Evolutionary conservation across 108 stramenopile genomes (phyloP).

Genomic region (Skeletonema menzelii): DNA sequence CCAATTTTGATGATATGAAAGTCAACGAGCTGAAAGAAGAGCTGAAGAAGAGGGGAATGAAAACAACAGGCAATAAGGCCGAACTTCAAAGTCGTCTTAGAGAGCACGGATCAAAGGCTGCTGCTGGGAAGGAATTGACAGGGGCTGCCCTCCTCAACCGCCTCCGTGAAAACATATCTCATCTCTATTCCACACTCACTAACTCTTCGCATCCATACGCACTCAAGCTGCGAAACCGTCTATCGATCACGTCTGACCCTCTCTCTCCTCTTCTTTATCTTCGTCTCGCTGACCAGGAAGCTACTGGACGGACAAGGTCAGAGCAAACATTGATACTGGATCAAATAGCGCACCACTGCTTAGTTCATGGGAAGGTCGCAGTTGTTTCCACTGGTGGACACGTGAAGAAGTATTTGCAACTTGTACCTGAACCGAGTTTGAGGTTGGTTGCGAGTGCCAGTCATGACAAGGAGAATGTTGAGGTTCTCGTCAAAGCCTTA

Average conservation of each 20-base stretch:
- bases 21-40: slow-evolving; percentile 9
- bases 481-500: slow-evolving; percentile 45
- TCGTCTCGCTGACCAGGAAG: slow-evolving; percentile 59
- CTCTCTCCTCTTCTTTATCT: slow-evolving; percentile 80
- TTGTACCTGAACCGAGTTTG: slow-evolving; percentile 75
- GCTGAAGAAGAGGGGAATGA: slow-evolving; percentile 17
- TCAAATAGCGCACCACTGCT: slow-evolving; percentile 69
- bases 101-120: neutral
- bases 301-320: slow-evolving; percentile 29
- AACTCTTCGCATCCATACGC: slow-evolving; percentile 40
- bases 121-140: slow-evolving; percentile 14
- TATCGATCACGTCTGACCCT: slow-evolving; percentile 72
- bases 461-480: slow-evolving; percentile 72
- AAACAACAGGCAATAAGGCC: slow-evolving; percentile 7
- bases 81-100: slow-evolving; percentile 14
- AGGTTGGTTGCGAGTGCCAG: slow-evolving; percentile 69
- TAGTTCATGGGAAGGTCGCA: slow-evolving; percentile 56
- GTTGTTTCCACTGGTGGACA: slow-evolving; percentile 71
- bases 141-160: slow-evolving; percentile 22
- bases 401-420: slow-evolving; percentile 54
- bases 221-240: slow-evolving; percentile 36
- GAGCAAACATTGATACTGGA: slow-evolving; percentile 65
- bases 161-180: slow-evolving; percentile 23
- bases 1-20: slow-evolving; percentile 8
- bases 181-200: slow-evolving; percentile 32